Evolutionary conservation across 148 eudicot genomes (phyloP), one percentile per base, ranked within the genome.

Genomic region (Rheum nobile): DNA sequence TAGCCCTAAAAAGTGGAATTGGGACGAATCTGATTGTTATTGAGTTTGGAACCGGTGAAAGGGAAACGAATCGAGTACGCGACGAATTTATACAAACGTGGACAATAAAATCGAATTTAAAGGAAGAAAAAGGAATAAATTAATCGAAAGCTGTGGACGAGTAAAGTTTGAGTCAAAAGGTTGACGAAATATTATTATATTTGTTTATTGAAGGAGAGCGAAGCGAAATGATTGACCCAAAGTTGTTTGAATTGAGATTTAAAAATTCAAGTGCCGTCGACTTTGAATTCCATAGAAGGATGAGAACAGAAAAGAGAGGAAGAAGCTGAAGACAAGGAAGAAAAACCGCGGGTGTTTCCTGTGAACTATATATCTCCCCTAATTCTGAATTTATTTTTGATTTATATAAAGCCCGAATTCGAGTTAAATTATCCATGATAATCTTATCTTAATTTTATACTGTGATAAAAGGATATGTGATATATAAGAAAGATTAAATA

Each of bases 271-370:
- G 13, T 7, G 13, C 31, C 29, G 32, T 55, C 65, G 6, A 55
- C 65, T 55, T 55, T 55, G 65, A 55, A 55, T 55, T 54, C 61
- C 29, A n/a, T 50, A 22, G 57, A 50, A 50, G 57, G 57, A 50
- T 17, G 57, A n/a, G 55, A n/a, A 50, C 1, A n/a, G 24, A 21
- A n/a, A n/a, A n/a, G n/a, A n/a, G n/a, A n/a, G n/a, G n/a, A n/a
- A n/a, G n/a, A n/a, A n/a, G n/a, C n/a, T 0, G 24, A n/a, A 50
- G 22, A n/a, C 8, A 16, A 19, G 55, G 47, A 43, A 19, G 8
- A 19, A 50, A 50, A n/a, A 50, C 24, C 57, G 57, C 57, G 24
- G 22, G 24, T 50, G 17, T 50, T n/a, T 50, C 17, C 2, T 8
- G n/a, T n/a, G n/a, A 44, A 14, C 37, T 35, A 35, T 4, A 4